Evolutionary conservation across 2,329 filamentous ascomycete species (phyloP).

Genomic region (Cytospora paraplurivora): DNA sequence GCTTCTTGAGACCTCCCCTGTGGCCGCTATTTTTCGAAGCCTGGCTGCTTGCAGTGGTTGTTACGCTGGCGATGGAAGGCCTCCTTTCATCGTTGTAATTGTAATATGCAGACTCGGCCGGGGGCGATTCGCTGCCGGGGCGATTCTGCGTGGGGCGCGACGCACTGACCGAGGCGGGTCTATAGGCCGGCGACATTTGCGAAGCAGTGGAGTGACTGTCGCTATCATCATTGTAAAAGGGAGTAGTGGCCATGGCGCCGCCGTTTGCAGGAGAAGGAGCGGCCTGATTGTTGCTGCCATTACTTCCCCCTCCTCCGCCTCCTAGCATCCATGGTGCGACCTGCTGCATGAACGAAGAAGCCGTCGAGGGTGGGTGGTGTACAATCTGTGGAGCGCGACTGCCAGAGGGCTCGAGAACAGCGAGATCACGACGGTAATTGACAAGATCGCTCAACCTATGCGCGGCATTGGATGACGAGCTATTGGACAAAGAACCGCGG

Average conservation of each 20-base stretch:
- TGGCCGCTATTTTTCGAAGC: slow-evolving; percentile 75
- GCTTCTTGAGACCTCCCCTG: slow-evolving; percentile 72
- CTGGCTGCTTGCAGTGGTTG: slow-evolving; percentile 77
- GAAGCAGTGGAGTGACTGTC: slow-evolving; percentile 65
- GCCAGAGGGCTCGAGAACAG: slow-evolving; percentile 65
- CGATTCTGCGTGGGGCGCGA: slow-evolving; percentile 44
- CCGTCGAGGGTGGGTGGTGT: slow-evolving; percentile 58
- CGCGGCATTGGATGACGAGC: slow-evolving; percentile 52
- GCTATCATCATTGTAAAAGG: slow-evolving; percentile 74
- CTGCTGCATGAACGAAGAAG: slow-evolving; percentile 48
- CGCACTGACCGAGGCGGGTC: slow-evolving; percentile 47
- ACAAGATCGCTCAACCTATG: slow-evolving; percentile 62
- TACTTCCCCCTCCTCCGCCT: slow-evolving; percentile 24
- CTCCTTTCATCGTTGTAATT: slow-evolving; percentile 72
- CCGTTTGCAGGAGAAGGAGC: slow-evolving; percentile 40
- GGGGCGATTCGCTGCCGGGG: slow-evolving; percentile 61
- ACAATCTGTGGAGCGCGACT: slow-evolving; percentile 51
- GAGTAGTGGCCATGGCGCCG: slow-evolving; percentile 49
- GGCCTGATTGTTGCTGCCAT: slow-evolving; percentile 41
- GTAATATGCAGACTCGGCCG: slow-evolving; percentile 39
- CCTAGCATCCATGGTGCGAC: slow-evolving; percentile 60
- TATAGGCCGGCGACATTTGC: slow-evolving; percentile 72
- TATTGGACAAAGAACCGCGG: slow-evolving; percentile 45
- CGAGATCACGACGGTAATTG: slow-evolving; percentile 72
- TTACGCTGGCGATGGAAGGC: slow-evolving; percentile 86